phyloP scores from a whole-genome alignment of 1,139 yeast genomes.

The Sporopachydermia cereana region DNA sequence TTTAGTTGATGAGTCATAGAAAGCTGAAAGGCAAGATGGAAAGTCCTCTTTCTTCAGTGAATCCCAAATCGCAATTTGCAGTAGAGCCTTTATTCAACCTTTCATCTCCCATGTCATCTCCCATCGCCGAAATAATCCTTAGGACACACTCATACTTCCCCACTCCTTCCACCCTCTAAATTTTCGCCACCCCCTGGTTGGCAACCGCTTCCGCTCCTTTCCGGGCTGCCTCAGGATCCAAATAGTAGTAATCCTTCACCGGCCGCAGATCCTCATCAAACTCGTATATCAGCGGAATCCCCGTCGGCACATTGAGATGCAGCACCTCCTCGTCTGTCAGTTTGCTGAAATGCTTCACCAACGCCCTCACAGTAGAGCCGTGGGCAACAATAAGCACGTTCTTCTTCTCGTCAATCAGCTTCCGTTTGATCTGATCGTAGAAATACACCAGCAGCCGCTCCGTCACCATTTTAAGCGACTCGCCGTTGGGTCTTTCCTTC shows the following conservation, averaged over 20 bases:
- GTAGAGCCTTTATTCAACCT: no score
- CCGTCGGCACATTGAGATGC: slow-evolving; percentile 63
- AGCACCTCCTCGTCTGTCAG: slow-evolving; percentile 55
- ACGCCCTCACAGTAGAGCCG: slow-evolving; percentile 64
- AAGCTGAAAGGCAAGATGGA: no score
- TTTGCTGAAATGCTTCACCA: slow-evolving; percentile 44
- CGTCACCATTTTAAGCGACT: slow-evolving; percentile 57
- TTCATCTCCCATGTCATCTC: no score
- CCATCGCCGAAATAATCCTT: no score
- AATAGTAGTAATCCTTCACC: slow-evolving; percentile 37
- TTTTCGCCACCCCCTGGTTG: slow-evolving; percentile 39
- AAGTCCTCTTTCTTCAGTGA: no score
- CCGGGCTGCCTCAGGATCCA: slow-evolving; percentile 61
- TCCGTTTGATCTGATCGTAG: slow-evolving; percentile 30
- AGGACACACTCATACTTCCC: no score
- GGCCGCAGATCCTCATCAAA: slow-evolving; percentile 35
- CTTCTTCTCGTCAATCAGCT: slow-evolving; percentile 25
- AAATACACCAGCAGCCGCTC: slow-evolving; percentile 48
- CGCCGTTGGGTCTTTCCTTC: slow-evolving; percentile 46
- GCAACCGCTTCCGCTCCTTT: slow-evolving; percentile 54
- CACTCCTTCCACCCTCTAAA: no score
- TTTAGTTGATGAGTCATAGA: no score
- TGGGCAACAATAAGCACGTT: slow-evolving; percentile 59
- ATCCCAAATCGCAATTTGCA: no score
- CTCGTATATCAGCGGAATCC: slow-evolving; percentile 57